phyloP scores from a whole-genome alignment of 345 rosid species.

The Citrus unshiu region DNA sequence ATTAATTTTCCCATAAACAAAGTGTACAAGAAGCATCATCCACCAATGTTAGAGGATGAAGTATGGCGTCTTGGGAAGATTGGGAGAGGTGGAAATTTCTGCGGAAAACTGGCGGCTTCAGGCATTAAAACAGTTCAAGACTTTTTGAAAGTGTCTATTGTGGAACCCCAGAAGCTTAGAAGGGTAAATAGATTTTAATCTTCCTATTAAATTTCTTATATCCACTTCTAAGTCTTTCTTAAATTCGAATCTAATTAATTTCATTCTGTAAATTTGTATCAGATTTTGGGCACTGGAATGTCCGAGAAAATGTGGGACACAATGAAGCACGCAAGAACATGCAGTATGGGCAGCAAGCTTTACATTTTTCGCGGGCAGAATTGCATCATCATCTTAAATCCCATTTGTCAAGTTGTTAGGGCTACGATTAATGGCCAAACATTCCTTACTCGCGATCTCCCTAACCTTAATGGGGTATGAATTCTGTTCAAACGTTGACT shows the following conservation, averaged over 20 bases:
- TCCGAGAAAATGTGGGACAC: constrained; percentile 82
- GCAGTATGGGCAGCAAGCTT: constrained; percentile 52
- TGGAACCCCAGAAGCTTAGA: constrained; percentile 51
- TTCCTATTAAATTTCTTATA: neutral
- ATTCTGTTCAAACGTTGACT: too few species aligned
- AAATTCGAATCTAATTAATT: too few species aligned
- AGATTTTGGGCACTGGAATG: constrained; percentile 73
- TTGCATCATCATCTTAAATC: constrained; percentile 38
- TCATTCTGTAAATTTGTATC: constrained; percentile 1
- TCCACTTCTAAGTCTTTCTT: too few species aligned
- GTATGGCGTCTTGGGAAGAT: constrained; percentile 89
- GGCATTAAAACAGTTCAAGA: constrained; percentile 65
- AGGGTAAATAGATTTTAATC: constrained; percentile 25
- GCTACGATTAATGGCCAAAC: constrained; percentile 45
- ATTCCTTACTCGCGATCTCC: constrained; percentile 27
- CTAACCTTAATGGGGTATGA: constrained; percentile 41
- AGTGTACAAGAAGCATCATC: constrained; percentile 94
- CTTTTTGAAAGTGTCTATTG: constrained; percentile 56
- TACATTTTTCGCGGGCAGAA: constrained; percentile 34
- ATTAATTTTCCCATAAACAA: neutral
- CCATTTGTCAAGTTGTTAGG: constrained; percentile 61
- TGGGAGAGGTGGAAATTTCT: constrained; percentile 85
- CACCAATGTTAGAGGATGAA: constrained; percentile 69
- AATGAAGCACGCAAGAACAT: constrained; percentile 66
- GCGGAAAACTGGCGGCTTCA: constrained; percentile 43